phyloP scores from a whole-genome alignment of 345 rosid species.

The Salix brachista region DNA sequence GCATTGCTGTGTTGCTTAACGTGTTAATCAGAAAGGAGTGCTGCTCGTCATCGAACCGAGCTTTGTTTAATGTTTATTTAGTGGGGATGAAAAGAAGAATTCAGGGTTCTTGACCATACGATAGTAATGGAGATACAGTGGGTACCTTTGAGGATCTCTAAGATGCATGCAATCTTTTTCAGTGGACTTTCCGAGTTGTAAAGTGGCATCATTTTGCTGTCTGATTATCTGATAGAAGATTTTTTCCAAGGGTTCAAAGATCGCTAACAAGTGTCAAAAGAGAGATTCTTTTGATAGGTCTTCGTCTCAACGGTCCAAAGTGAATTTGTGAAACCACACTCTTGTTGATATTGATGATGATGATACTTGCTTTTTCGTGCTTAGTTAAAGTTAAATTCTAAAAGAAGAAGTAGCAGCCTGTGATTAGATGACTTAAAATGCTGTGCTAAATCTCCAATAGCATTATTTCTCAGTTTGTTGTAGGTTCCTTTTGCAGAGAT shows the following conservation, averaged over 20 bases:
- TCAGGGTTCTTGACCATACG: background rate
- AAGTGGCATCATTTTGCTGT: background rate
- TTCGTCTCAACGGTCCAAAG: background rate
- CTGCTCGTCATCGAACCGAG: background rate
- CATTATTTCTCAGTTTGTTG: background rate
- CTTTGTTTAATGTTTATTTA: background rate
- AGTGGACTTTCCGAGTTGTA: background rate
- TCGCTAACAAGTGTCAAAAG: background rate
- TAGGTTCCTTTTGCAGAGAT: background rate
- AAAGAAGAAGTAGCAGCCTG: background rate
- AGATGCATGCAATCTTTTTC: background rate
- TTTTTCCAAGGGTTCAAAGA: background rate
- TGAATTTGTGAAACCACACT: no score
- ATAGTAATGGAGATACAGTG: background rate
- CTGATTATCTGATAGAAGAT: background rate
- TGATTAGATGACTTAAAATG: background rate
- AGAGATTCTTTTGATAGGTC: background rate
- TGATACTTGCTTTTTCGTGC: background rate
- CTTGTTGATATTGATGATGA: background rate
- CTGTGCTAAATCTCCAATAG: background rate
- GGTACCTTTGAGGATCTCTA: constrained; percentile 8
- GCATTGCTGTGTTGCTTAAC: background rate
- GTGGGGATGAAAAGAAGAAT: background rate
- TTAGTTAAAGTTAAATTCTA: no score
- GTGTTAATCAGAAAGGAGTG: background rate